phyloP scores from a whole-genome alignment of 495 filamentous ascomycete genomes.

The Neurospora cerealis region DNA sequence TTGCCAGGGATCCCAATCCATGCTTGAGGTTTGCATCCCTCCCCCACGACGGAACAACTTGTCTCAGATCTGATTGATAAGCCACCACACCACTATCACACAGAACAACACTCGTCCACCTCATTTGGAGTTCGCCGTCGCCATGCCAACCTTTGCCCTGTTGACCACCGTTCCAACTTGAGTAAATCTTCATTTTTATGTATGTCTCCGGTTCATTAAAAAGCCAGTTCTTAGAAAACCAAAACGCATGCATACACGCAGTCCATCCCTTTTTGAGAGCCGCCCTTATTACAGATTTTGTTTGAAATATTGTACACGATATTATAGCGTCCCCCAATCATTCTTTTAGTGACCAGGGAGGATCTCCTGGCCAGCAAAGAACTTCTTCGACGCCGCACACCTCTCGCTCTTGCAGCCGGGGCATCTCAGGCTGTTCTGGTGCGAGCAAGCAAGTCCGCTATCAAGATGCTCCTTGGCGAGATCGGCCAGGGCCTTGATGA shows the following conservation, averaged over 20 bases:
- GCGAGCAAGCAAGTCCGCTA: conserved; percentile 53
- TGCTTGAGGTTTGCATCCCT: neutral
- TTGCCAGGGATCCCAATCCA: neutral
- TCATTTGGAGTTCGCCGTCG: neutral
- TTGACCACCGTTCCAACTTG: neutral
- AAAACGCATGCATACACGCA: neutral
- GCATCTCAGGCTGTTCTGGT: conserved; percentile 86
- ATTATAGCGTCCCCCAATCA: neutral
- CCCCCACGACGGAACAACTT: neutral
- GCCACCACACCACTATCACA: neutral
- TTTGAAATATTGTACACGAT: neutral
- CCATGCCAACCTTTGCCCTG: neutral
- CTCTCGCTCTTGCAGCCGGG: conserved; percentile 87
- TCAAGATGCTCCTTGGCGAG: conserved; percentile 72
- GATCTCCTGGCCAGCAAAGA: conserved; percentile 55
- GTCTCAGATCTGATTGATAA: neutral
- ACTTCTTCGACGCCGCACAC: conserved; percentile 85
- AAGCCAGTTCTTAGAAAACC: neutral
- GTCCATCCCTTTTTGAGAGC: neutral
- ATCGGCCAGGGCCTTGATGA: conserved; percentile 84
- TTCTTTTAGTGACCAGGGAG: neutral
- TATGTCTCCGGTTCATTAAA: neutral
- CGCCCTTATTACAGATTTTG: neutral
- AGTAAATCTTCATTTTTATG: neutral
- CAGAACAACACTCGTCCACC: neutral